Evolutionary conservation across 331 rosid genomes (phyloP).

Genomic region (Cydonia oblonga): DNA sequence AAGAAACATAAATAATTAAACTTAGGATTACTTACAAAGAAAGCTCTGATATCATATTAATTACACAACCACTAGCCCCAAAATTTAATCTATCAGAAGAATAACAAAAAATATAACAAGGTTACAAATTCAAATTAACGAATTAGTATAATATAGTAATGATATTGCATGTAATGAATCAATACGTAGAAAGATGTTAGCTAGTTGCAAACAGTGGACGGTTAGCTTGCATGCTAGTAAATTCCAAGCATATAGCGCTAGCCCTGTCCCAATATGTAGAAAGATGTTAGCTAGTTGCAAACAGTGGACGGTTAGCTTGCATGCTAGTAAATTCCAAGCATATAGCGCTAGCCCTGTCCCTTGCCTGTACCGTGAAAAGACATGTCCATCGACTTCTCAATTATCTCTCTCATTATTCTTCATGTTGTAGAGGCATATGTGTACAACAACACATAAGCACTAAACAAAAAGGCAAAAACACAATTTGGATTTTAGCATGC

Average conservation of each 20-base stretch:
- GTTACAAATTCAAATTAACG: too few relatives aligned
- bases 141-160: too few relatives aligned
- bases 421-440: neutral
- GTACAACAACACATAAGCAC: slow-evolving; percentile 7
- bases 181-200: too few relatives aligned
- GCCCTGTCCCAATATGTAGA: neutral
- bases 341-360: slow-evolving; percentile 3
- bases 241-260: slow-evolving; percentile 15
- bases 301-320: neutral
- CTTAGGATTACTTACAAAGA: neutral
- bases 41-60: neutral
- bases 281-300: neutral
- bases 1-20: too few relatives aligned
- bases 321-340: slow-evolving; percentile 6
- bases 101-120: too few relatives aligned
- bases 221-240: neutral
- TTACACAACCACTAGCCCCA: too few relatives aligned
- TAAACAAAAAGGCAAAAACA: slow-evolving; percentile 19
- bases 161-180: too few relatives aligned
- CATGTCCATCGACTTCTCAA: slow-evolving; percentile 18
- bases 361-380: slow-evolving; percentile 11
- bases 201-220: neutral
- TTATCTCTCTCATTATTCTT: slow-evolving; percentile 19
- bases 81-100: too few relatives aligned
- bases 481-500: slow-evolving; percentile 9